Conservation (phyloP, 2,329 filamentous ascomycete species). For the Biscogniauxia mediterranea region DNA sequence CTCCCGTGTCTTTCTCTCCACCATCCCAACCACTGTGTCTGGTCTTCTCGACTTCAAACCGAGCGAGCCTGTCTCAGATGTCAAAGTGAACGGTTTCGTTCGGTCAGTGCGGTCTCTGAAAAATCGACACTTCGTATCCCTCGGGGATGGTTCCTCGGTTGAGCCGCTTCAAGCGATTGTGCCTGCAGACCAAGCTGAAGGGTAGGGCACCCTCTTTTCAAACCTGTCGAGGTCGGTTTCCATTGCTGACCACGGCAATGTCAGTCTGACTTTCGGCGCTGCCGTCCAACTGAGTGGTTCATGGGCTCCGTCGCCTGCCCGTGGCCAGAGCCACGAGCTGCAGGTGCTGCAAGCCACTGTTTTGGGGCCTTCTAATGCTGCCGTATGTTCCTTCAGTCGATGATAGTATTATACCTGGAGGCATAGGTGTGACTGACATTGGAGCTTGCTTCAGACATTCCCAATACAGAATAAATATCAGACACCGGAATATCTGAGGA, state of each 20-base stretch:
- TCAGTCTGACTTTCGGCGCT: constrained; percentile 75
- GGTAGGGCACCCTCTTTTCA: constrained; percentile 52
- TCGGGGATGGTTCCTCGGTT: constrained; percentile 84
- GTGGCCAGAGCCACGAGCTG: constrained; percentile 75
- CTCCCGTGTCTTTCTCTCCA: constrained; percentile 27
- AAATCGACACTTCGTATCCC: constrained; percentile 74
- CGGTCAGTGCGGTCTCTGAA: constrained; percentile 87
- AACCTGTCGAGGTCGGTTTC: constrained; percentile 9
- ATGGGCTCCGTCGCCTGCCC: constrained; percentile 70
- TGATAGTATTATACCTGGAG: constrained; percentile 6
- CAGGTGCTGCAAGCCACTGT: constrained; percentile 68
- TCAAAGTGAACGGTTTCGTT: constrained; percentile 74
- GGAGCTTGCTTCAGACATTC: constrained; percentile 61
- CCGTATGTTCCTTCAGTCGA: constrained; percentile 52
- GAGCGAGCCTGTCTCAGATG: constrained; percentile 41
- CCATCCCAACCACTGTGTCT: constrained; percentile 47
- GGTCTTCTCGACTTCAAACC: constrained; percentile 55
- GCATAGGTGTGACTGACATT: constrained; percentile 17
- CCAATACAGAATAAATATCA: constrained; percentile 98
- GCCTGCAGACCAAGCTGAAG: constrained; percentile 66
- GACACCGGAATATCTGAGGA: constrained; percentile 81
- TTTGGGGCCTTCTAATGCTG: constrained; percentile 74
- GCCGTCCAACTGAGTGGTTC: constrained; percentile 75
- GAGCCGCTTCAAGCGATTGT: constrained; percentile 79
- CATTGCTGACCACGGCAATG: constrained; percentile 29